These are phyloP conservation scores for Emericellopsis cladophorae DNA, from an alignment of 2,329 filamentous ascomycete species.

Conservation along the genomic window DNA sequence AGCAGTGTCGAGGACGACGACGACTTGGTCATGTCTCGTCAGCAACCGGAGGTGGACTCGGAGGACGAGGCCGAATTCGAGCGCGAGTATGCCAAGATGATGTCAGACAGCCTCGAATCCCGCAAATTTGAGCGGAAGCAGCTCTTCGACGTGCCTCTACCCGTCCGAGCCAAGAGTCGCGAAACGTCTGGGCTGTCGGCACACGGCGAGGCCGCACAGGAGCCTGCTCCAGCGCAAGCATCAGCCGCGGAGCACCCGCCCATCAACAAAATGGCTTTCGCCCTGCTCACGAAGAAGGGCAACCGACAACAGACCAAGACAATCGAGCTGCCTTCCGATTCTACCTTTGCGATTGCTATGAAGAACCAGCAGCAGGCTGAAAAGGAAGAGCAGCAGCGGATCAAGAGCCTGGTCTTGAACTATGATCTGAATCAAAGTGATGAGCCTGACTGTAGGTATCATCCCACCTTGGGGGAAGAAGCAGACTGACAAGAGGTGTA, in stretches of 20 bases:
- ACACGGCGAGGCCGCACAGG: conserved; percentile 10
- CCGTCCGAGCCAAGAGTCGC: conserved; percentile 62
- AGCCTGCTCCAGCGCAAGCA: conserved; percentile 4
- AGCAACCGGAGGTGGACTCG: conserved; percentile 81
- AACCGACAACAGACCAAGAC: conserved; percentile 90
- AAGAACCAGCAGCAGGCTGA: conserved; percentile 91
- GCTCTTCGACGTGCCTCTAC: conserved; percentile 93
- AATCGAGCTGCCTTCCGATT: conserved; percentile 81
- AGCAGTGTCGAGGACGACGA: conserved; percentile 72
- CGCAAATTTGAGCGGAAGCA: conserved; percentile 92
- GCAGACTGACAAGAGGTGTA: conserved; percentile 18
- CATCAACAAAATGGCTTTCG: conserved; percentile 78
- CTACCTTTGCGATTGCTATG: conserved; percentile 91
- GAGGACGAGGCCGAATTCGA: conserved; percentile 97
- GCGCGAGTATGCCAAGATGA: conserved; percentile 94
- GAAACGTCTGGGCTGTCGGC: conserved; percentile 28
- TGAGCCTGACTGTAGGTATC: conserved; percentile 59
- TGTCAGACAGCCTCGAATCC: conserved; percentile 92
- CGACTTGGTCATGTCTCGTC: conserved; percentile 72
- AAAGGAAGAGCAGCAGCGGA: conserved; percentile 90
- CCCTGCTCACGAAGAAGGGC: conserved; percentile 86
- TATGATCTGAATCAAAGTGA: conserved; percentile 84
- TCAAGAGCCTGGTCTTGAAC: conserved; percentile 95
- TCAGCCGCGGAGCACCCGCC: conserved; percentile 5
- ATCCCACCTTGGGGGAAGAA: conserved; percentile 27